phyloP scores from a whole-genome alignment of 352 stramenopile genomes.

The Phytophthora aleatoria region DNA sequence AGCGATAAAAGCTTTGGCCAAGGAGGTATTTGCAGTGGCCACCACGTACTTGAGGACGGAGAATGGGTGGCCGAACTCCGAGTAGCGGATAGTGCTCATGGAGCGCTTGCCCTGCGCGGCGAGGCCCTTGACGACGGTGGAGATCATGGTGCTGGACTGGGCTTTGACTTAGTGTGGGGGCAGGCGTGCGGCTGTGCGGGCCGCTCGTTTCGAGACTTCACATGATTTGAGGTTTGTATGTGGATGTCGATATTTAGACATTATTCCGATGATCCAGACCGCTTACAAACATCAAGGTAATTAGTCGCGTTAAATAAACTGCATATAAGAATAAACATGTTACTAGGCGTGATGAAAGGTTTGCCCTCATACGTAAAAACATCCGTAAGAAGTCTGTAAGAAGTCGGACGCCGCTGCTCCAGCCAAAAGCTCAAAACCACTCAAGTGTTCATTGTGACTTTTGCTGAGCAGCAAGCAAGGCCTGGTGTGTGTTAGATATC shows the following conservation, averaged over 20 bases:
- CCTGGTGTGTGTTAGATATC: not conserved
- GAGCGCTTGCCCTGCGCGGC: slow-evolving; percentile 50
- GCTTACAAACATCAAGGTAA: not conserved
- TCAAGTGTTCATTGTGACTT: slow-evolving; percentile 15
- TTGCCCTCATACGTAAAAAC: slow-evolving; percentile 14
- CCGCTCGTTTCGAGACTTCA: slow-evolving; percentile 10
- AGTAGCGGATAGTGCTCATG: slow-evolving; percentile 79
- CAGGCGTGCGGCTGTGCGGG: not conserved
- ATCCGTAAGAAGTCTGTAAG: slow-evolving; percentile 19
- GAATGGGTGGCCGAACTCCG: slow-evolving; percentile 74
- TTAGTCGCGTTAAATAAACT: not conserved
- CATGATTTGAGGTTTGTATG: slow-evolving; percentile 1
- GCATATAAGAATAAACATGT: not conserved
- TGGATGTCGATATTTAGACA: too few relatives aligned
- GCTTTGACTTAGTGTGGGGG: not conserved
- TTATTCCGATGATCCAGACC: too few relatives aligned
- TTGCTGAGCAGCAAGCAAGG: not conserved
- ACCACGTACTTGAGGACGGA: slow-evolving; percentile 59
- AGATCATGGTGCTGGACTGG: slow-evolving; percentile 50
- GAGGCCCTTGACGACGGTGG: slow-evolving; percentile 62
- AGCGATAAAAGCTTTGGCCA: not conserved
- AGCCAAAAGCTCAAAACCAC: slow-evolving; percentile 4
- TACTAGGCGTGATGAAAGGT: not conserved
- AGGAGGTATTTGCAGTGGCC: not conserved
- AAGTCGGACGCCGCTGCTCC: slow-evolving; percentile 8